These are phyloP conservation scores for Cucumis hystrix DNA, from an alignment of 306 rosid species.

Conservation along the genomic window DNA sequence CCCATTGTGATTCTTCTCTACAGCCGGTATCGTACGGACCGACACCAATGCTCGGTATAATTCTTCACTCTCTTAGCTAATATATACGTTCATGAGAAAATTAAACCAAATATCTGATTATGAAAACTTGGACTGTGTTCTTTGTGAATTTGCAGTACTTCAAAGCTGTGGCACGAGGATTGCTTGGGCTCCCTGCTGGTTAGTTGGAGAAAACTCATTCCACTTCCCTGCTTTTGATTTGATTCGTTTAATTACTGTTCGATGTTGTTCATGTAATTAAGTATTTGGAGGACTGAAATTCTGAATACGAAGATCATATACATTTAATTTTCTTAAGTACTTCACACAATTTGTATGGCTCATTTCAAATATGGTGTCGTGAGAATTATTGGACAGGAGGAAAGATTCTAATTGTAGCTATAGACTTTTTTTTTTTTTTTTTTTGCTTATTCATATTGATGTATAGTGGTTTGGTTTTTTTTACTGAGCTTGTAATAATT, in stretches of 20 bases:
- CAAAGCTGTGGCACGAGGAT: constrained; percentile 65
- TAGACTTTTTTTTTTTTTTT: neutral
- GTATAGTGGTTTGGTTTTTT: neutral
- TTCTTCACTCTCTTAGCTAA: neutral
- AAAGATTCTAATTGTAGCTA: neutral
- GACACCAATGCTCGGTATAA: constrained; percentile 24
- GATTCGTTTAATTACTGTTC: neutral
- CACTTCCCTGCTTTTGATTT: neutral
- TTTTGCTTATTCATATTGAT: neutral
- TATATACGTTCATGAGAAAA: neutral
- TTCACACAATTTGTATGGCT: neutral
- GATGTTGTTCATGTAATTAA: neutral
- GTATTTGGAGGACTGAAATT: neutral
- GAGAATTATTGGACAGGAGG: neutral
- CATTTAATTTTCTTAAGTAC: neutral
- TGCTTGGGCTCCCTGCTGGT: constrained; percentile 66
- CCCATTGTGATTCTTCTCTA: constrained; percentile 34
- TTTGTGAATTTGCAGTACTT: constrained; percentile 35
- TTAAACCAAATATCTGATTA: neutral
- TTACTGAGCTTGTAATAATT: neutral
- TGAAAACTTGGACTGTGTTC: neutral
- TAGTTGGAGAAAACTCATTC: constrained; percentile 18
- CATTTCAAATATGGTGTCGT: neutral
- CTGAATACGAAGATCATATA: neutral
- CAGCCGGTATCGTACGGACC: constrained; percentile 27